A percentile compares a stretch with the other conserved stretches of the same genome.
phyloP scores from a whole-genome alignment of 441 rosid genomes.

The Gossypium gossypioides region DNA sequence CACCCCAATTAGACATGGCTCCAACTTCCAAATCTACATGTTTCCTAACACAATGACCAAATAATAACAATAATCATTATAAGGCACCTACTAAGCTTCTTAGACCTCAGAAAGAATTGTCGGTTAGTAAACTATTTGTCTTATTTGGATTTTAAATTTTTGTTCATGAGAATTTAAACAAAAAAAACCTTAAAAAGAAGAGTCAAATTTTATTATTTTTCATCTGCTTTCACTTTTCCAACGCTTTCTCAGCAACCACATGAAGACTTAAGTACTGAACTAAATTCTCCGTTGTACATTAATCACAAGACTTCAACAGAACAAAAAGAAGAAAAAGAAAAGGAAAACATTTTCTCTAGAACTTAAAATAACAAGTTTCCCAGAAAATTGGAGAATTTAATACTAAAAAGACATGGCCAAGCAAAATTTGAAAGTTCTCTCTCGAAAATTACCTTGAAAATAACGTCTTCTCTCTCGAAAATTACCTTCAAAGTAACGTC shows the following conservation, averaged over 20 bases:
- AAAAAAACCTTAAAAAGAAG: background rate
- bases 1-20: background rate
- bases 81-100: constrained; percentile 1
- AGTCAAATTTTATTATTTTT: background rate
- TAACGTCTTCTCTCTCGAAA: background rate
- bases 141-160: background rate
- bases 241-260: background rate
- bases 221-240: background rate
- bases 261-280: constrained; percentile 1
- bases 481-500: constrained; percentile 14
- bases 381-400: background rate
- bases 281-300: background rate
- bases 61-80: background rate
- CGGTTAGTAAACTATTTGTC: constrained; percentile 7
- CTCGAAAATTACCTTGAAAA: constrained; percentile 14
- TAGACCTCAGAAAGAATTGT: constrained; percentile 8
- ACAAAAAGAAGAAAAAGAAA: background rate
- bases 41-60: constrained; percentile 1
- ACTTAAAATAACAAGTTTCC: background rate
- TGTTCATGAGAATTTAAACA: background rate
- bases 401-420: background rate
- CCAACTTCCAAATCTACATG: background rate
- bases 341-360: background rate
- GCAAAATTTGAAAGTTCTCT: background rate
- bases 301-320: background rate